A percentile compares a stretch with the other conserved stretches of the same genome.
Evolutionary conservation across 768 basidiomycete genomes (phyloP).

Genomic region (Austroboletus festivus): DNA sequence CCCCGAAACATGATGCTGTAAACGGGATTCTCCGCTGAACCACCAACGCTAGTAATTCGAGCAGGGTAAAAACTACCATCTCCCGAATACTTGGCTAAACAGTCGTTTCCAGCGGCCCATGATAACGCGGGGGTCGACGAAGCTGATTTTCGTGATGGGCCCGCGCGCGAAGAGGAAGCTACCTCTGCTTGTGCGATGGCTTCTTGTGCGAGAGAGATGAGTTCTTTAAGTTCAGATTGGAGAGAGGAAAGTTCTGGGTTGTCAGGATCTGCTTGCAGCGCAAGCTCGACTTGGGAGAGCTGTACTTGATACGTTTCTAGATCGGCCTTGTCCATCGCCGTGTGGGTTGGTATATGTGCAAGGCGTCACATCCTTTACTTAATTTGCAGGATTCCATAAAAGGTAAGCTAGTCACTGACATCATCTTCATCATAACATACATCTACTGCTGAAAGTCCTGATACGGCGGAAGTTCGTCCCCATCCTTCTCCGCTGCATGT

Average conservation of each 20-base stretch:
- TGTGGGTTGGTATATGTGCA: neutral
- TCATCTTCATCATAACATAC: neutral
- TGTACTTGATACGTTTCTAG: slow-evolving; percentile 89
- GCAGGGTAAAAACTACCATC: slow-evolving; percentile 89
- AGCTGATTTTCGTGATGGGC: slow-evolving; percentile 53
- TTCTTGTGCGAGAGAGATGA: slow-evolving; percentile 75
- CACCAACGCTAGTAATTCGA: slow-evolving; percentile 80
- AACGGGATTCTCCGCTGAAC: slow-evolving; percentile 75
- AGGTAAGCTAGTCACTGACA: slow-evolving; percentile 6
- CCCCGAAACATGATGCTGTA: slow-evolving; percentile 91
- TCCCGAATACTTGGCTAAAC: slow-evolving; percentile 79
- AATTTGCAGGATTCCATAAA: slow-evolving; percentile 16
- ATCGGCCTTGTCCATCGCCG: slow-evolving; percentile 57
- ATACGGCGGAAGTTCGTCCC: slow-evolving; percentile 44
- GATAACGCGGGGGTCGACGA: slow-evolving; percentile 47
- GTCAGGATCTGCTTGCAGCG: slow-evolving; percentile 69
- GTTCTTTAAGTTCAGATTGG: slow-evolving; percentile 74
- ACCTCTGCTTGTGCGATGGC: slow-evolving; percentile 67
- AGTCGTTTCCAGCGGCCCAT: slow-evolving; percentile 84
- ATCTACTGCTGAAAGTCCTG: slow-evolving; percentile 32
- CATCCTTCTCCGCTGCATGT: slow-evolving; percentile 30
- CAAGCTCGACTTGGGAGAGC: slow-evolving; percentile 82
- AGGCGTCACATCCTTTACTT: neutral
- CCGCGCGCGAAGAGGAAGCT: slow-evolving; percentile 57
- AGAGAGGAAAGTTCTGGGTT: slow-evolving; percentile 73